phyloP scores from a whole-genome alignment of 2,329 filamentous ascomycete species.

The Sporothrix dimorphospora region DNA sequence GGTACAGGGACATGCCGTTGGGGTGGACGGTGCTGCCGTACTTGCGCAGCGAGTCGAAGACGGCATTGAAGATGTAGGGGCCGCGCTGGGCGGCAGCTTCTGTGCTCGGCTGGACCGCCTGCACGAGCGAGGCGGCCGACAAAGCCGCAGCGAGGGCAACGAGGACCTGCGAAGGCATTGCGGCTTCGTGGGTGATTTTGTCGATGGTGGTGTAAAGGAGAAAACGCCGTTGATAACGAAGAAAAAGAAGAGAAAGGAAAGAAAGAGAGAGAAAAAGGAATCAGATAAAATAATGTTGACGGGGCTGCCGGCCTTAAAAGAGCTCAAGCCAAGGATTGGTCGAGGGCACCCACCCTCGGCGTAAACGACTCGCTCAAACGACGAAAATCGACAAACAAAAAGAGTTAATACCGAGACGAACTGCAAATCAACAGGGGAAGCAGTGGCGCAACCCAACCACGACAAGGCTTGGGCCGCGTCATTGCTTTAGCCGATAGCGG shows the following conservation, averaged over 20 bases:
- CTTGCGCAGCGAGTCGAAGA: conserved; percentile 53
- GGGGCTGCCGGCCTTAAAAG: background rate
- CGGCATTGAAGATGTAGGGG: conserved; percentile 63
- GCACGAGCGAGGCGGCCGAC: background rate
- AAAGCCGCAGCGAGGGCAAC: conserved; percentile 6
- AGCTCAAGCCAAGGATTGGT: background rate
- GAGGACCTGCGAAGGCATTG: conserved; percentile 18
- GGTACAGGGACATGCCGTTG: conserved; percentile 74
- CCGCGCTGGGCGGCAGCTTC: conserved; percentile 29
- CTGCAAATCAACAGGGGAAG: background rate
- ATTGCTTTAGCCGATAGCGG: conserved; percentile 21
- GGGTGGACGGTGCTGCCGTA: conserved; percentile 73
- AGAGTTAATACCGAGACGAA: conserved; percentile 1
- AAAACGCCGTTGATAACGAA: background rate
- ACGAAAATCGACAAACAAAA: background rate
- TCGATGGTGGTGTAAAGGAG: background rate
- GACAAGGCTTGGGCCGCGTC: conserved; percentile 16
- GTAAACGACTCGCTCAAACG: background rate
- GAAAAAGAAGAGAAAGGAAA: background rate
- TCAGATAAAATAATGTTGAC: background rate
- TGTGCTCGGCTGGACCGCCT: conserved; percentile 20
- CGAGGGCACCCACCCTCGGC: background rate
- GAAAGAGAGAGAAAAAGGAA: background rate
- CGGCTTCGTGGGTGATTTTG: background rate
- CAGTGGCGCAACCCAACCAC: background rate